Base-by-base conservation (phyloP, 495 filamentous ascomycete genomes). In the Aspergillus wentii region DNA sequence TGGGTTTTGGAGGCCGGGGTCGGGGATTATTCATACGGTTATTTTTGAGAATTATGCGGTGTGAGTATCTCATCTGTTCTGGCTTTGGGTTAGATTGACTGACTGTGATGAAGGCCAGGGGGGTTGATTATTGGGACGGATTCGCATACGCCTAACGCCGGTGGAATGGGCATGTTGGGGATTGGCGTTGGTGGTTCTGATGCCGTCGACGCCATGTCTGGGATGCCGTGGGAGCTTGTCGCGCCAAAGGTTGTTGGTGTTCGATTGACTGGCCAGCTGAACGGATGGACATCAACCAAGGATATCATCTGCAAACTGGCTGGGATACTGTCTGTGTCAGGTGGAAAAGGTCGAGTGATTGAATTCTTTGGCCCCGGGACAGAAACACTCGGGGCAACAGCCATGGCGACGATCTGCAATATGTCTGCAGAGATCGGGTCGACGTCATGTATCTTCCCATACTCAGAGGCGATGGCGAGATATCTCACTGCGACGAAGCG, bases 21-120 rank as follows among this genome's bases (percentile, higher is more conserved):
- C 88, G 42, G 88, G 88, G 64, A 95, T 95, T 65, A 94, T 94
- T 51, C 88, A 95, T 62, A 88, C 92, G 64, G 92, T 94, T 50
- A 64, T 94, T 42, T 76, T 95, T 35, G 88, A 95, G 71, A 94
- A 94, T 68, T 92, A 94, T 57, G 87, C 82, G 51, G 84, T 94
- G 5, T 46, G 27, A 43, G 45, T 16, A 13, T 31, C 1, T 22
- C 5, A 20, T 27, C 1, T 25, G n/a, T n/a, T n/a, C n/a, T n/a
- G n/a, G n/a, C n/a, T n/a, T n/a, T n/a, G n/a, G n/a, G n/a, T n/a
- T n/a, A n/a, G n/a, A 28, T 30, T 11, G 16, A 15, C 30, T 32
- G 14, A 22, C n/a, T 35, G 13, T 4, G n/a, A n/a, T n/a, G n/a
- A 6, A 39, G 44, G 72, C 88, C 88, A 27, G 87, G 88, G 66